Conservation (phyloP, 441 rosid species). For the Corymbia citriodora region DNA sequence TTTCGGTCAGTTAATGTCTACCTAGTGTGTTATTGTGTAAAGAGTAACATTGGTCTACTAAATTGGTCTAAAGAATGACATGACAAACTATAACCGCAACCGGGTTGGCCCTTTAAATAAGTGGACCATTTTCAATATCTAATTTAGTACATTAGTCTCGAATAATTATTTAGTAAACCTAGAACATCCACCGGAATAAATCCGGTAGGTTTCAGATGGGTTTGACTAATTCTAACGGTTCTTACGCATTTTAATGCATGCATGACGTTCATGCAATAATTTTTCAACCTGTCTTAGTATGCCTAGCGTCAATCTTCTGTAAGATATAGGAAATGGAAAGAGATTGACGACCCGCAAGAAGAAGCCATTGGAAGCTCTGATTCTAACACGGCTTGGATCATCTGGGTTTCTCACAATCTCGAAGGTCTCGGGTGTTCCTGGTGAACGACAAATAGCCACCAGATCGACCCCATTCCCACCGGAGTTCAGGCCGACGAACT, state of each 20-base stretch:
- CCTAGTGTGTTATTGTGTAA: not conserved
- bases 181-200: not conserved
- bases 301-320: not conserved
- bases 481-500: constrained; percentile 9
- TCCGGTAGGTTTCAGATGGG: not conserved
- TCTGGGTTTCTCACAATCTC: not conserved
- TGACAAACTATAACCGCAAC: not conserved
- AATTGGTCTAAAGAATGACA: not conserved
- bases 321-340: not conserved
- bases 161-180: not conserved
- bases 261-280: not conserved
- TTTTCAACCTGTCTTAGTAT: not conserved
- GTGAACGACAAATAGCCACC: not conserved
- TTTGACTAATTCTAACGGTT: not conserved
- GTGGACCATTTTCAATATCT: not conserved
- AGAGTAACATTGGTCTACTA: not conserved
- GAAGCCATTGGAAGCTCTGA: not conserved
- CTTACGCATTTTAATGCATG: not conserved
- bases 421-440: not conserved
- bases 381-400: not conserved
- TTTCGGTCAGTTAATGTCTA: not conserved
- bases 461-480: not conserved
- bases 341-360: not conserved
- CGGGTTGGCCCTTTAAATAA: not conserved
- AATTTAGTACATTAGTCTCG: not conserved